These are phyloP conservation scores for Penicillium oxalicum DNA, from an alignment of 2,329 filamentous ascomycete species.

Conservation along the genomic window DNA sequence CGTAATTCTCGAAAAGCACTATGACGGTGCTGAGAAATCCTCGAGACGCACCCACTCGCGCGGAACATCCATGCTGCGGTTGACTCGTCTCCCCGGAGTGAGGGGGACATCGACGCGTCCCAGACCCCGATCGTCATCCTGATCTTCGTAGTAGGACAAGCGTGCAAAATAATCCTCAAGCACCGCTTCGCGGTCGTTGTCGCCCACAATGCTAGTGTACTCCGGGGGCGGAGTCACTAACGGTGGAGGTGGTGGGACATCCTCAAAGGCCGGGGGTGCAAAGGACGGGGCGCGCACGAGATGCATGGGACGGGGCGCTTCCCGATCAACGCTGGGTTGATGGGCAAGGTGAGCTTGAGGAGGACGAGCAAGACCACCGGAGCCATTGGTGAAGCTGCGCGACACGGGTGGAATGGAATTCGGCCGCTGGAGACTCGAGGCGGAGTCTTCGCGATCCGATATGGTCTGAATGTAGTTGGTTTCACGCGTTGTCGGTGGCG, in stretches of 20 bases:
- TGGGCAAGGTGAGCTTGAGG: constrained; percentile 46
- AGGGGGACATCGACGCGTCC: constrained; percentile 53
- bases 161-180: constrained; percentile 84
- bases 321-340: constrained; percentile 40
- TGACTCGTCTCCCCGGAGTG: constrained; percentile 57
- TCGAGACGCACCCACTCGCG: constrained; percentile 48
- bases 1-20: background rate
- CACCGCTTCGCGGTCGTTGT: constrained; percentile 57
- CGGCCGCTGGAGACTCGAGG: constrained; percentile 15
- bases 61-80: constrained; percentile 60
- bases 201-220: constrained; percentile 73
- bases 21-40: constrained; percentile 21
- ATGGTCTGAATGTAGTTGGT: constrained; percentile 12
- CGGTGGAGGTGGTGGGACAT: constrained; percentile 68
- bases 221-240: constrained; percentile 75
- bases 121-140: constrained; percentile 46
- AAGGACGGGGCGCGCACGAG: constrained; percentile 77
- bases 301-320: constrained; percentile 66
- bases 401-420: constrained; percentile 18
- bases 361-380: constrained; percentile 40
- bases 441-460: constrained; percentile 27
- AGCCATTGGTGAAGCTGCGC: constrained; percentile 37
- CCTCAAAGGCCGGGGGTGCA: constrained; percentile 81
- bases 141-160: constrained; percentile 62
- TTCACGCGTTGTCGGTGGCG: constrained; percentile 42